A percentile compares a stretch with the other conserved stretches of the same genome.
Conservation (phyloP, 139 green algal genomes). For the Closterium sp. region DNA sequence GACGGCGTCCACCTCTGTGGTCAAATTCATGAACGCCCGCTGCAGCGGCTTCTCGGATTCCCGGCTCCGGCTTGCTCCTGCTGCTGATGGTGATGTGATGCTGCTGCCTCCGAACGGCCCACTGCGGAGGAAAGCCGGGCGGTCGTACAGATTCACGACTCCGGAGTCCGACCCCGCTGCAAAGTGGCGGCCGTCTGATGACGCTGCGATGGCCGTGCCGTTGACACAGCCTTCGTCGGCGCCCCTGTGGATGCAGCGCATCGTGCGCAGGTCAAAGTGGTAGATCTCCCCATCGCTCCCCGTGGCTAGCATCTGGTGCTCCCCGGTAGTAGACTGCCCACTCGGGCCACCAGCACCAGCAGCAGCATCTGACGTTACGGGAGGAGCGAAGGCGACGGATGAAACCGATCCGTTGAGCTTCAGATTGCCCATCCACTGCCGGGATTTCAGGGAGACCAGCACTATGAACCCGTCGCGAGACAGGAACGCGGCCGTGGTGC, state of each 20-base stretch:
- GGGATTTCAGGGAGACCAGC: conserved; percentile 73
- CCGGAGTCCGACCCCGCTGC: conserved; percentile 63
- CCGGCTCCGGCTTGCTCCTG: background rate
- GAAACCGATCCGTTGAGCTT: conserved; percentile 83
- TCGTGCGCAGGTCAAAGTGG: conserved; percentile 87
- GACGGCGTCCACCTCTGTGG: conserved; percentile 78
- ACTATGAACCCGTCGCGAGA: conserved; percentile 69
- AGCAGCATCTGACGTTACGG: background rate
- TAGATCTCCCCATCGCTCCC: conserved; percentile 81
- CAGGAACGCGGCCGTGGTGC: conserved; percentile 70
- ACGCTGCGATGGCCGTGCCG: conserved; percentile 66
- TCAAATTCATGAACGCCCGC: conserved; percentile 72
- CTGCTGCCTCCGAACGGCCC: background rate
- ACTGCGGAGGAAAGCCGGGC: conserved; percentile 8
- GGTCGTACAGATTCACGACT: conserved; percentile 91
- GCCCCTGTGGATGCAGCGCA: conserved; percentile 68
- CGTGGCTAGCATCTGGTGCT: conserved; percentile 71
- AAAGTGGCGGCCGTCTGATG: conserved; percentile 60
- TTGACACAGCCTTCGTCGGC: conserved; percentile 56
- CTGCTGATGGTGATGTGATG: background rate
- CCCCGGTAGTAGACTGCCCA: background rate
- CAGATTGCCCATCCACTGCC: conserved; percentile 70
- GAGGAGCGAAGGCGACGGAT: conserved; percentile 66
- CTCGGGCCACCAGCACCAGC: background rate
- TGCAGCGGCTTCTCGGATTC: background rate